Base-by-base conservation (phyloP, 768 basidiomycete species). In the Mycena vitilis region DNA sequence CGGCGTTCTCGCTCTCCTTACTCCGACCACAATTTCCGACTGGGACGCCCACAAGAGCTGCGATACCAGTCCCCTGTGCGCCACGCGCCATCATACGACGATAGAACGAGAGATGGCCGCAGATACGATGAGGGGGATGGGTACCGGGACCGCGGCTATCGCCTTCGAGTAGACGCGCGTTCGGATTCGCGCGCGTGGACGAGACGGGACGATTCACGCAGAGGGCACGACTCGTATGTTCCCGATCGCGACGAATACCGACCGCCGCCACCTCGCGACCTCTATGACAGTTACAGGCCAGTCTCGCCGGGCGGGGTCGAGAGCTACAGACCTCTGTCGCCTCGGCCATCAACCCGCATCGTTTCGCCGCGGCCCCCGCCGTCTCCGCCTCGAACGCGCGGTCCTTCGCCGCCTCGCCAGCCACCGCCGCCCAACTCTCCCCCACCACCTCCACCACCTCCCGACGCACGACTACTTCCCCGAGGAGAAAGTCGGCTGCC, bases 401-500 rank as follows among this genome's bases (percentile, higher is more conserved):
- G 49, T 8, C 65, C 45, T 10, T 47, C 63, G n/a, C 57, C 69
- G 11, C 70, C 73, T 9, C 59, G 37, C 9, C 74, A 66, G 42
- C 78, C 75, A 2, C 74, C 76, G 20, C 78, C 76, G 22, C 60
- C 73, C 55, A 45, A 70, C 58, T 40, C 64, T 38, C 44, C 67
- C 60, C 22, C 78, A 10, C 78, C 79, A 7, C 78, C 77, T 5
- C 73, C 77, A 0, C 78, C 74, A 69, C 16, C 75, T 74, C 20
- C 80, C 74, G 78, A 78, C 25, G 45, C 49, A 13, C 75, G 77
- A 44, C 53, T 75, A 36, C 47, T 66, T 16, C 75, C 73, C 37
- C 80, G 79, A 66, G 76, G 79, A 66, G 76, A 81, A 42, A 73
- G 71, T 15, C 75, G 74, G 8, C 78, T 85, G 0, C 83, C 83